Evolutionary conservation across 805 yeast species (phyloP).

Genomic region (Saccharomycopsis fibuligera): DNA sequence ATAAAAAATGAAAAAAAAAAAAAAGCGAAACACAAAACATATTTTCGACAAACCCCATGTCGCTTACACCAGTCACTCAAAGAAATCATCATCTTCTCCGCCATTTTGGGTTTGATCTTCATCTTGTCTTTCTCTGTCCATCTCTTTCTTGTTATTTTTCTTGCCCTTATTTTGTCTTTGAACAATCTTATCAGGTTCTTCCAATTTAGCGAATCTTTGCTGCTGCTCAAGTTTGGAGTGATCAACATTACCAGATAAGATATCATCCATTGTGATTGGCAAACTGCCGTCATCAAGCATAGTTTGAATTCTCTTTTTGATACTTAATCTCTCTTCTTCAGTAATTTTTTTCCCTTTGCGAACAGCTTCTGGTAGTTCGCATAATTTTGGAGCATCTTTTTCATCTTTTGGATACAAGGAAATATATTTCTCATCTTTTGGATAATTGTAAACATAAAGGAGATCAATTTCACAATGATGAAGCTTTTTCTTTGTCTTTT

Average conservation of each 20-base stretch:
- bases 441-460: slow-evolving; percentile 71
- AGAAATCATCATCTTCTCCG: slow-evolving; percentile 31
- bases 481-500: slow-evolving; percentile 43
- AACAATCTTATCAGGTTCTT: slow-evolving; percentile 16
- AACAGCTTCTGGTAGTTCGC: slow-evolving; percentile 27
- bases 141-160: no score
- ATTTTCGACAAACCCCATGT: background rate
- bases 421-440: slow-evolving; percentile 72
- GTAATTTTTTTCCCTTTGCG: slow-evolving; percentile 37
- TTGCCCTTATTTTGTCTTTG: slow-evolving; percentile 17
- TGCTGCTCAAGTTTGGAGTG: slow-evolving; percentile 15
- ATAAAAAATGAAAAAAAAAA: background rate
- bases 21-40: background rate
- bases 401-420: slow-evolving; percentile 58
- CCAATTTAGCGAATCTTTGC: slow-evolving; percentile 14
- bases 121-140: slow-evolving; percentile 19
- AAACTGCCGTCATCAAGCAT: slow-evolving; percentile 48
- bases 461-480: slow-evolving; percentile 59
- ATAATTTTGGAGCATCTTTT: slow-evolving; percentile 22
- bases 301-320: slow-evolving; percentile 46
- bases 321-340: slow-evolving; percentile 38
- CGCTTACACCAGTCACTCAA: slow-evolving; percentile 28
- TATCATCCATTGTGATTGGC: slow-evolving; percentile 49
- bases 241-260: slow-evolving; percentile 31
- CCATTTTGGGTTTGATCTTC: slow-evolving; percentile 25